These are phyloP conservation scores for Acer campestre DNA, from an alignment of 345 rosid genomes.

Conservation along the genomic window DNA sequence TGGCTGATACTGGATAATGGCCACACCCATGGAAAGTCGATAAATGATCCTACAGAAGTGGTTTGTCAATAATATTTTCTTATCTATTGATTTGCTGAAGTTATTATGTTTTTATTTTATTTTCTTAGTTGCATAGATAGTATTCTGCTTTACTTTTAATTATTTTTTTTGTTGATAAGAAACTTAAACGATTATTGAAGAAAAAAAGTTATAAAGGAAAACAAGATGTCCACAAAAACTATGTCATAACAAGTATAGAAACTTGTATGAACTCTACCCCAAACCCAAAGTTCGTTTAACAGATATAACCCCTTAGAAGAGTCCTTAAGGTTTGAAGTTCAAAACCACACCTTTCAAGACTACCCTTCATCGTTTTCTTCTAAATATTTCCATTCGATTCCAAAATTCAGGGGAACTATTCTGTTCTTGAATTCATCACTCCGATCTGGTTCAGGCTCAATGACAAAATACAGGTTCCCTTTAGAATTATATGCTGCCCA, in stretches of 20 bases:
- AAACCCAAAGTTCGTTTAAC: no score
- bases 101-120: constrained; percentile 4
- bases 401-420: background rate
- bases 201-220: no score
- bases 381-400: background rate
- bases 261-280: no score
- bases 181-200: no score
- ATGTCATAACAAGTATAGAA: no score
- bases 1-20: constrained; percentile 75
- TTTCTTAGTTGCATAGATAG: background rate
- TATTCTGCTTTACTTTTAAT: no score
- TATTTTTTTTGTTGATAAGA: no score
- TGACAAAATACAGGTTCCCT: constrained; percentile 25
- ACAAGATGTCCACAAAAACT: no score
- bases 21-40: constrained; percentile 42
- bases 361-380: background rate
- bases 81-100: constrained; percentile 16
- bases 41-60: constrained; percentile 58
- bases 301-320: background rate
- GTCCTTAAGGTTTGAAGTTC: background rate
- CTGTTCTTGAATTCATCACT: background rate
- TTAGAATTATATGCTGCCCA: background rate
- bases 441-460: constrained; percentile 26
- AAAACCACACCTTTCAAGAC: no score
- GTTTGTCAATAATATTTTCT: constrained; percentile 46